Conservation (phyloP, 371 early-diverging fungal genomes). For the Circinella umbellata region DNA sequence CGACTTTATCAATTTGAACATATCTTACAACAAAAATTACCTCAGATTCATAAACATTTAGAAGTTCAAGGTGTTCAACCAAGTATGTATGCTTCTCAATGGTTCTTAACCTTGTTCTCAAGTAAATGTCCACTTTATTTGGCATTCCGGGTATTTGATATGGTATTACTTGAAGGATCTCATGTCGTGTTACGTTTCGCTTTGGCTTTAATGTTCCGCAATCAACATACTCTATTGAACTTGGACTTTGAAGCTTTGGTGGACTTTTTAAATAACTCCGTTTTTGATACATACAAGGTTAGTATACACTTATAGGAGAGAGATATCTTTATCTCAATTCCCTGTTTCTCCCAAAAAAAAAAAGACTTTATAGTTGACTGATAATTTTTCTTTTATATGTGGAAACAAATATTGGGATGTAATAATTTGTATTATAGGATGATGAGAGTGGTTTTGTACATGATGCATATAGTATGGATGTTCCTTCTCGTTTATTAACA, state of each 20-base stretch:
- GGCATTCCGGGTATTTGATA: slow-evolving; percentile 88
- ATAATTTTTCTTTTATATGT: too few species aligned
- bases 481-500: slow-evolving; percentile 23
- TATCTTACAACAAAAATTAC: slow-evolving; percentile 70
- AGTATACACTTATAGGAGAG: background rate
- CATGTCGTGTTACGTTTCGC: slow-evolving; percentile 83
- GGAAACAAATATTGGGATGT: background rate
- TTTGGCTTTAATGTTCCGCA: slow-evolving; percentile 81
- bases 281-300: slow-evolving; percentile 76
- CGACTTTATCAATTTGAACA: slow-evolving; percentile 86
- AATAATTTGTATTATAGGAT: slow-evolving; percentile 10
- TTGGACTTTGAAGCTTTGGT: slow-evolving; percentile 84
- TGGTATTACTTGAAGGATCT: slow-evolving; percentile 89
- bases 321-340: background rate
- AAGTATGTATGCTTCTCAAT: slow-evolving; percentile 81
- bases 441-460: slow-evolving; percentile 31
- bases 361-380: too few species aligned
- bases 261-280: slow-evolving; percentile 78
- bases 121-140: slow-evolving; percentile 82
- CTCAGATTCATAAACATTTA: slow-evolving; percentile 76
- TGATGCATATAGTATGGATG: slow-evolving; percentile 38
- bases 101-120: slow-evolving; percentile 89
- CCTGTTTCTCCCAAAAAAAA: background rate
- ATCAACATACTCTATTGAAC: slow-evolving; percentile 72
- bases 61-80: slow-evolving; percentile 70